These are phyloP conservation scores for Trametes cinnabarina DNA, from an alignment of 768 basidiomycete genomes.

Conservation along the genomic window DNA sequence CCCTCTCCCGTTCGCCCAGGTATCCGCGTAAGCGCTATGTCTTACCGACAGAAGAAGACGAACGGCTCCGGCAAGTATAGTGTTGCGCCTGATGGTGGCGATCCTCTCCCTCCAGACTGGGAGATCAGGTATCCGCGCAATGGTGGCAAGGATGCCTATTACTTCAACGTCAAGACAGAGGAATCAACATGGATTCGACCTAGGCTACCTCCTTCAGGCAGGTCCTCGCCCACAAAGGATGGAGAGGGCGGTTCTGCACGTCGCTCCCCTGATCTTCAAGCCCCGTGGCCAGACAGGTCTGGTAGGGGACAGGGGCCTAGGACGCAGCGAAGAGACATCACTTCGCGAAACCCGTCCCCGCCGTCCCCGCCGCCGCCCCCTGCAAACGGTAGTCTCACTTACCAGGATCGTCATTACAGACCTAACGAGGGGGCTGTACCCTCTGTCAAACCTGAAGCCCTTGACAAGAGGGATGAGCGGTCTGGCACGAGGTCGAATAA, in stretches of 20 bases:
- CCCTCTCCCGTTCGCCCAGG: conserved; percentile 57
- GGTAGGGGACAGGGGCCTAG: conserved; percentile 25
- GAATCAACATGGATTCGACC: conserved; percentile 61
- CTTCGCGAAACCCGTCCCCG: conserved; percentile 2
- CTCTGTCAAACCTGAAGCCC: background rate
- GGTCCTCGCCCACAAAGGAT: conserved; percentile 25
- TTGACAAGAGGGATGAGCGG: conserved; percentile 17
- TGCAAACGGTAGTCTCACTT: conserved; percentile 37
- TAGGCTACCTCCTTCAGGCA: conserved; percentile 27
- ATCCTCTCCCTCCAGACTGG: conserved; percentile 56
- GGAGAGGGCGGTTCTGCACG: conserved; percentile 22
- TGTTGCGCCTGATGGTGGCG: conserved; percentile 25
- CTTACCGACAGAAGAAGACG: conserved; percentile 45
- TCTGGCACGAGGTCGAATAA: background rate
- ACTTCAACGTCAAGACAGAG: conserved; percentile 55
- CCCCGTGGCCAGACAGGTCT: conserved; percentile 19
- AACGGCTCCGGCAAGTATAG: conserved; percentile 28
- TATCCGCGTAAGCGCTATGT: conserved; percentile 63
- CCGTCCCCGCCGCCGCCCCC: conserved; percentile 6
- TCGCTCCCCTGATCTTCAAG: conserved; percentile 27
- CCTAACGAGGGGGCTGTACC: conserved; percentile 35
- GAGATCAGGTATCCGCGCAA: conserved; percentile 53
- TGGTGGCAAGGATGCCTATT: conserved; percentile 47
- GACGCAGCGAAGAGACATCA: conserved; percentile 2
- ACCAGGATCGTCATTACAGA: conserved; percentile 66